Base-by-base conservation (phyloP, 2,329 filamentous ascomycete species). In the Mycogone perniciosa region DNA sequence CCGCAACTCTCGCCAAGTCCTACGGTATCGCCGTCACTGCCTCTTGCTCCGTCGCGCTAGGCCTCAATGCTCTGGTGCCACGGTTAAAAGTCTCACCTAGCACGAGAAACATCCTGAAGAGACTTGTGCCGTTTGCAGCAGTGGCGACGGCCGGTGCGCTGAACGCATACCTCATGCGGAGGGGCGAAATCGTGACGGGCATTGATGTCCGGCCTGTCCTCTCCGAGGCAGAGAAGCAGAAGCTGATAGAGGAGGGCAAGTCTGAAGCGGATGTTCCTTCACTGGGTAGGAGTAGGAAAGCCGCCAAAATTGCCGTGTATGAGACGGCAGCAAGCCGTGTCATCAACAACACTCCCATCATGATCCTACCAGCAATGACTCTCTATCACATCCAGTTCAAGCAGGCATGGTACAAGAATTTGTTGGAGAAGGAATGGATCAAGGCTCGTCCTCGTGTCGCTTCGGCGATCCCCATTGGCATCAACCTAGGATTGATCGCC, bases 81-180 rank as follows among this genome's bases (percentile, higher is more conserved):
- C 84, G 90, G 7, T 76, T 99, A 31, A 89, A 86, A 66, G 74
- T 97, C 43, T 82, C 85, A 11, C 88, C 89, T 1, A 81, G 82
- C 48, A 87, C 91, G 3, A 84, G 84, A 54, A 78, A 85, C 37
- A 82, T 95, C 20, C 82, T 97, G 3, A 79, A 82, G 49, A 85
- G 93, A n/a, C 80, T 99, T 7, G 91, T 97, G 6, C 93, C 93
- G 29, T 99, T 99, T 65, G 93, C 92, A 1, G 93, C 93, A 9
- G 93, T 99, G 8, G 92, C 92, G 31, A 88, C 84, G 53, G 93
- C 93, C 4, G 91, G 90, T 62, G 89, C 85, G 1, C 77, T 99
- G 56, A 99, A 99, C 70, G 93, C 96, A 29, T 95, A 96, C 71
- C 80, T 99, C 50, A 99, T 99, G 93, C 89, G 93, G 53, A 86